Evolutionary conservation across 352 stramenopile species (phyloP), one percentile per base, ranked within the genome.

Genomic region (Phytophthora cryptogea): DNA sequence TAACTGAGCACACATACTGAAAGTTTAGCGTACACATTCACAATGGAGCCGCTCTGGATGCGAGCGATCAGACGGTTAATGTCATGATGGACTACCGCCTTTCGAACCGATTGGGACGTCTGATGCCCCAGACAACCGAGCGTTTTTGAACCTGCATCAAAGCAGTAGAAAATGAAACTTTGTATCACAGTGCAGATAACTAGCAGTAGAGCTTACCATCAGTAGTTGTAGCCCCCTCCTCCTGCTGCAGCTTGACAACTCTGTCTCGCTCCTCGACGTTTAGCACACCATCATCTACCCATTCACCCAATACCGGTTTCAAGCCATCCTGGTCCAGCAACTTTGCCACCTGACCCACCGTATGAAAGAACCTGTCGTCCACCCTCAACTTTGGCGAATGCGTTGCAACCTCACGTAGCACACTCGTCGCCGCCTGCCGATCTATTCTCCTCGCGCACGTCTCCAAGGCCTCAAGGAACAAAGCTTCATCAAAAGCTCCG

Each of bases 81-180:
- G 37, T 90, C 83, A 43, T 92, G 83, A 30, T 89, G 72, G 8
- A 90, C 78, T 16, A 90, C 80, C 7, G 80, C 76, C 35, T 80
- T 78, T 8, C 80, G 72, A 28, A 90, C 83, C 0, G 78, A 88
- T 37, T 83, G 64, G 0, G 80, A 87, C 1, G 83, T 90, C 41
- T 90, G 76, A 41, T 86, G 63, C 13, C 83, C 78, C 1, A 92
- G 55, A 30, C 76, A 88, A 0, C 80, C 83, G 1, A 84, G 59
- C 8, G 74, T 70, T 56, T 86, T 88, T 8, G 63, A 54, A 16
- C 63, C 62, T 53, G 35, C 51, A 14, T 50, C 20, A 13, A 54
- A 5, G 13, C 5, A 40, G 0, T 9, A 46, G 48, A 27, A 10
- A 1, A 40, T 27, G 31, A 39, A n/a, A 50, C 13, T 13, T 40